Base-by-base conservation (phyloP, 2,329 filamentous ascomycete genomes). In the Phialemoniopsis sp. region DNA sequence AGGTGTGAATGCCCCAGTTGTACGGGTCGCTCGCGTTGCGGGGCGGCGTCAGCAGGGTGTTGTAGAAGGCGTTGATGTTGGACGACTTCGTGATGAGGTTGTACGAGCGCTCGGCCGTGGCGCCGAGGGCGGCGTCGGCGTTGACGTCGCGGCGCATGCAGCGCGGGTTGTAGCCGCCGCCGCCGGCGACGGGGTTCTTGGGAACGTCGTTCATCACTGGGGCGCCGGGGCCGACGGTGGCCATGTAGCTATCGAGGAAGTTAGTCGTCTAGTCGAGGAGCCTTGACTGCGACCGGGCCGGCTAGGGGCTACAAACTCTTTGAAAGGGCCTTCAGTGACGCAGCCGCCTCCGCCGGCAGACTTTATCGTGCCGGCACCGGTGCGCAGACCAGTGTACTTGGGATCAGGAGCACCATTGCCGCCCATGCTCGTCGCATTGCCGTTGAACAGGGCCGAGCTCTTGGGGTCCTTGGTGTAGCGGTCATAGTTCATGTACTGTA, bases 321-420 rank as follows among this genome's bases (percentile, higher is more conserved):
- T 55, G 16, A 77, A 66, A 0, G 76, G 76, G 0, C 74, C 73
- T 3, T 56, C 56, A 4, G 56, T 63, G 5, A 80, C 62, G 48
- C 76, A 80, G 4, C 76, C 76, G 18, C 77, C 76, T 12, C 76
- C 77, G 4, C 64, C 64, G 10, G 66, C 76, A 0, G 72, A 53
- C 30, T 60, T 57, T 29, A 73, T 60, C 14, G 59, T 55, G 44
- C 70, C 60, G n/a, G 61, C 21, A 26, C 21, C 21, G 6, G 21
- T 26, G 21, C 21, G 36, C 29, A 56, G 32, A 15, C 53, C 53
- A 13, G 42, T 50, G 46, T 54, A 57, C 4, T 36, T 42, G 4
- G 48, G 44, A 8, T 55, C 49, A 0, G 47, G 46, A n/a, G 31
- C 44, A 7, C 73, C 73, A 38, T 73, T 68, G 8, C 72, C 70